Base-by-base conservation (phyloP, 148 eudicot species). In the Oxyria digyna region DNA sequence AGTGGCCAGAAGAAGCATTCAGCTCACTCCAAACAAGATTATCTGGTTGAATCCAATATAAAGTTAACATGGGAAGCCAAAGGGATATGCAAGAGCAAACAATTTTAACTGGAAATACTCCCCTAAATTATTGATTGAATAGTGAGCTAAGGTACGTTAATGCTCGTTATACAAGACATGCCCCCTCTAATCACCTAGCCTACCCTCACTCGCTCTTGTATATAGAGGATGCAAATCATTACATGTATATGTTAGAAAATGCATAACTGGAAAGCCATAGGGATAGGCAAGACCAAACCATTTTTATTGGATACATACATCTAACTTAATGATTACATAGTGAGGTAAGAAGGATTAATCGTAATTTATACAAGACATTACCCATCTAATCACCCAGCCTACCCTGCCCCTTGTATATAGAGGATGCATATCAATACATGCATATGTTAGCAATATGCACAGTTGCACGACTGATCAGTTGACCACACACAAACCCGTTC, bases 21-120 rank as follows among this genome's bases (percentile, higher is more conserved):
- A 94, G 63, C 87, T 88, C 87, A 71, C 71, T 76, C 98, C 98
- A 94, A 52, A 77, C 81, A 82, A 94, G 83, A 45, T 89, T 88
- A 85, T 90, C 98, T 94, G 81, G 55, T 67, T 29, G 74, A 74
- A 29, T 17, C 65, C 55, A 15, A 38, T 38, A 38, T 7, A 38
- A 38, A 38, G n/a, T 38, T 38, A 38, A 38, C 8, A 4, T 38
- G 41, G 41, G 8, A 3, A 38, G 8, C 41, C 41, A 5, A 4
- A 38, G 41, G 41, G 41, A 38, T 38, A 38, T 38, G 41, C 41
- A 38, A 38, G 8, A 38, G 9, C 3, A 5, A 38, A 38, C 41
- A 38, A 38, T 38, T 38, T 7, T 38, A 4, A 38, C 8, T 38
- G 41, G 41, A 38, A 38, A 38, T 2, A 35, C n/a, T n/a, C n/a